Evolutionary conservation across 2,329 filamentous ascomycete genomes (phyloP), one percentile per base, ranked within the genome.

Genomic region (Penicillium sp.): DNA sequence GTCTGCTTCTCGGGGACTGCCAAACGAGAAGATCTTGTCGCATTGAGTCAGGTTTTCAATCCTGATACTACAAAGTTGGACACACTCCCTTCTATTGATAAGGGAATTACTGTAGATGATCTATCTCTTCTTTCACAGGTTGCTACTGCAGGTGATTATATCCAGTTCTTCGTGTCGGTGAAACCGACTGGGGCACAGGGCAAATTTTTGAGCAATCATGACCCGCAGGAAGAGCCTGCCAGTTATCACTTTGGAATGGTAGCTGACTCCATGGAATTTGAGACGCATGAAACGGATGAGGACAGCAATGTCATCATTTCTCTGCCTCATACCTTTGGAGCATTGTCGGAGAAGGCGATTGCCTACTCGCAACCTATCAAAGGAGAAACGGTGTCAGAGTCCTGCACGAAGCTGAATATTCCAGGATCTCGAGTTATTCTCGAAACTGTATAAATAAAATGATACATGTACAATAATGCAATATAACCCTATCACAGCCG

Each of bases 81-180:
- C n/a, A 38, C 59, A 35, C 61, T 61, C 10, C 56, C 63, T n/a
- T 55, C 60, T 16, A 59, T 67, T 19, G 64, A 66, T 6, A 57
- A 64, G n/a, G 56, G 48, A 10, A 49, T 63, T 40, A 54, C 59
- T 35, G 64, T 66, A 33, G 69, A 69, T 45, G 67, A 72, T 59
- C 63, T 75, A 5, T 71, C 74, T 8, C 63, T 68, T 7, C 61
- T 77, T n/a, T 74, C 72, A 22, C 74, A 77, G 59, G 67, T 71
- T 19, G 73, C 73, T 47, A 64, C 64, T 35, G 51, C 65, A 25
- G 74, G 74, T 6, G 73, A 77, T 59, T 71, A 70, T 35, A 66
- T 77, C 36, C 73, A 77, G 50, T 77, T 77, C 48, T 75, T 75
- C 53, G 73, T 73, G 30, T 69, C 72, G 16, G 59, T 69, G n/a